phyloP scores from a whole-genome alignment of 345 rosid genomes.

The Garcia nutans region DNA sequence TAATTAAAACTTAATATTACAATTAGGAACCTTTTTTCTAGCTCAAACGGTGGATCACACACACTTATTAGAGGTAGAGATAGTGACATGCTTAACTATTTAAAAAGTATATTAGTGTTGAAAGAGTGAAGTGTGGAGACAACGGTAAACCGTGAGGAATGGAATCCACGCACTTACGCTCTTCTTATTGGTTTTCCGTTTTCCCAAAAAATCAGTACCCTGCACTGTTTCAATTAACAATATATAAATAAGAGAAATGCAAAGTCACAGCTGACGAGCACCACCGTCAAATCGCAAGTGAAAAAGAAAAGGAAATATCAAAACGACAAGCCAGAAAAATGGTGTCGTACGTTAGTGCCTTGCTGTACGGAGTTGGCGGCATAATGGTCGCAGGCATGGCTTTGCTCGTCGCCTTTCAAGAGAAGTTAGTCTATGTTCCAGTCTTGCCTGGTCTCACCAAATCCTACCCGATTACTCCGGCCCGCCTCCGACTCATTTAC shows the following conservation, averaged over 20 bases:
- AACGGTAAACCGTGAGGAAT: no score
- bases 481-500: constrained; percentile 73
- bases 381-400: constrained; percentile 88
- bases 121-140: no score
- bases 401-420: constrained; percentile 88
- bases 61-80: no score
- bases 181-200: neutral
- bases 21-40: neutral
- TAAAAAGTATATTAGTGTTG: no score
- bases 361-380: constrained; percentile 89
- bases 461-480: constrained; percentile 75
- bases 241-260: neutral
- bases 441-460: constrained; percentile 90
- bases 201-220: neutral
- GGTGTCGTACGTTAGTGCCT: constrained; percentile 70
- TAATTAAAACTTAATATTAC: no score
- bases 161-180: no score
- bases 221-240: neutral
- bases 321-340: constrained; percentile 27
- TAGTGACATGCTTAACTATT: no score
- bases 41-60: no score
- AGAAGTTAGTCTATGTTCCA: constrained; percentile 92
- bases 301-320: neutral
- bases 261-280: neutral
- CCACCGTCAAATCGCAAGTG: neutral